Percentiles rank a stretch among this genome's conserved stretches.
phyloP scores from a whole-genome alignment of 768 basidiomycete species.

The Leucosporidium creatinivorum region DNA sequence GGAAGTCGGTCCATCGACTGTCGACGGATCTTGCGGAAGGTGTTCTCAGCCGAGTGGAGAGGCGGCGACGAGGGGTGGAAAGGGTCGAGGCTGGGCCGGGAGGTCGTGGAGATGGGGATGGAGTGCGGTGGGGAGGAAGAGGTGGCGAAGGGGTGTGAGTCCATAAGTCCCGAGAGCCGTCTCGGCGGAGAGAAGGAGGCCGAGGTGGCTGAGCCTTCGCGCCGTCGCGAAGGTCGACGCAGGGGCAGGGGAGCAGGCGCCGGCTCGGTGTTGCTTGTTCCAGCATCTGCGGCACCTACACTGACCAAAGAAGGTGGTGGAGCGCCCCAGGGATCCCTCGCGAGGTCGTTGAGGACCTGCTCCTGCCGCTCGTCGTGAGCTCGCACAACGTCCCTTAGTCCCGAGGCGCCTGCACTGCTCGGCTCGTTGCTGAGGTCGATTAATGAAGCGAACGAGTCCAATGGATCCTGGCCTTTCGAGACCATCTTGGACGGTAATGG shows the following conservation, averaged over 20 bases:
- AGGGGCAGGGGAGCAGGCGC: not conserved
- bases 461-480: not conserved
- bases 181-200: conserved; percentile 13
- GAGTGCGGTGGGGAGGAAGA: not conserved
- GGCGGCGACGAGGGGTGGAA: conserved; percentile 15
- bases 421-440: not conserved
- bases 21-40: not conserved
- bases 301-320: not conserved
- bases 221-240: no score
- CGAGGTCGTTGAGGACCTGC: conserved; percentile 10
- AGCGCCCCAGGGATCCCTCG: conserved; percentile 5
- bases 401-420: not conserved
- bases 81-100: conserved; percentile 7
- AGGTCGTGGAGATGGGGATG: conserved; percentile 1
- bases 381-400: not conserved
- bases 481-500: not conserved
- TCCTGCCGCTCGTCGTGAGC: conserved; percentile 5
- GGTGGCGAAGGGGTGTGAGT: not conserved
- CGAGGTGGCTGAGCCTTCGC: not conserved
- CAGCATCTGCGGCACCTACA: not conserved
- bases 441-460: not conserved
- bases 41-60: not conserved
- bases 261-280: not conserved
- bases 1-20: not conserved
- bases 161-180: conserved; percentile 20